Percentiles rank a stretch among this genome's conserved stretches.
Evolutionary conservation across 352 stramenopile species (phyloP).

Genomic region (Phytophthora tentaculata): DNA sequence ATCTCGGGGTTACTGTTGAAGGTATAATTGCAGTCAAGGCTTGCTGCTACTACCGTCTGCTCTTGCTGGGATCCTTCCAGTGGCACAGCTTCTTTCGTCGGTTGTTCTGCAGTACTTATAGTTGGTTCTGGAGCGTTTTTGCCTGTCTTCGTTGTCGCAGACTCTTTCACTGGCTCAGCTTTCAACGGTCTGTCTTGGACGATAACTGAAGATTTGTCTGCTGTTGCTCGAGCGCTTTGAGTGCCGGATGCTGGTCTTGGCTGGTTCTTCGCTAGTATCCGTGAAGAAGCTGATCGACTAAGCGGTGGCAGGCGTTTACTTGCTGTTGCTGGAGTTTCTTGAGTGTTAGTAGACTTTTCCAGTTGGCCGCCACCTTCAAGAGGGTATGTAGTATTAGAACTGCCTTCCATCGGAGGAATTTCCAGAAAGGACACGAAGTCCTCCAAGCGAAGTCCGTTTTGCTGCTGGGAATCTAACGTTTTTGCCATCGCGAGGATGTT

Average conservation of each 20-base stretch:
- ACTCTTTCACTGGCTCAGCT: neutral
- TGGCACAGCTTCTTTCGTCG: neutral
- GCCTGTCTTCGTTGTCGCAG: too few species aligned
- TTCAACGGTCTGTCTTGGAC: constrained; percentile 16
- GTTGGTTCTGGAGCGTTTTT: neutral
- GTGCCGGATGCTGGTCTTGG: constrained; percentile 12
- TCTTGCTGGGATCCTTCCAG: neutral
- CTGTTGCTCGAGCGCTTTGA: constrained; percentile 23
- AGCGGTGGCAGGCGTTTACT: constrained; percentile 21
- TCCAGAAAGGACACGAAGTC: constrained; percentile 50
- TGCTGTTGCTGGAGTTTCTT: neutral
- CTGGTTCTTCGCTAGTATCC: constrained; percentile 14
- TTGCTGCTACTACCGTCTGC: constrained; percentile 5
- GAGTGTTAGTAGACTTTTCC: neutral
- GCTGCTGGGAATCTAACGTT: constrained; percentile 41
- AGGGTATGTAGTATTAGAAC: too few species aligned
- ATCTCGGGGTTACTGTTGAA: constrained; percentile 85
- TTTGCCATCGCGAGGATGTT: constrained; percentile 43
- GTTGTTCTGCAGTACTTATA: neutral
- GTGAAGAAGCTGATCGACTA: constrained; percentile 14
- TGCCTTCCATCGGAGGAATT: neutral
- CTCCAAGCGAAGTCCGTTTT: constrained; percentile 40
- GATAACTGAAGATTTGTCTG: constrained; percentile 8
- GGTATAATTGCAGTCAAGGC: constrained; percentile 79
- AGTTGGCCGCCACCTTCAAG: neutral